These are phyloP conservation scores for Aspergillus fischeri DNA, from an alignment of 2,329 filamentous ascomycete species.

Conservation along the genomic window DNA sequence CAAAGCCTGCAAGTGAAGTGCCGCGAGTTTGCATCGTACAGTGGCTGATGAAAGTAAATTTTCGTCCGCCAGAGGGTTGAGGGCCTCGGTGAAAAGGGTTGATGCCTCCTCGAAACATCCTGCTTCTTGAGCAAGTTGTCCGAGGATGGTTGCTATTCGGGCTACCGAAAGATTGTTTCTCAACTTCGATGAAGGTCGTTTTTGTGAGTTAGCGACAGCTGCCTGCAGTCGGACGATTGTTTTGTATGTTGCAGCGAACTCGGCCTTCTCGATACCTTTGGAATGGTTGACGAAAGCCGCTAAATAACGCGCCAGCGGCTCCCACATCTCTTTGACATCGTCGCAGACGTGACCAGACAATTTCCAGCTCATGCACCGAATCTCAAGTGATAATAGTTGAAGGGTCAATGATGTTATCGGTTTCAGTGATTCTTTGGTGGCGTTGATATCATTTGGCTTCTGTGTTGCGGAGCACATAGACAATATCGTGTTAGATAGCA, in stretches of 20 bases:
- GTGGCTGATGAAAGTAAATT: conserved; percentile 35
- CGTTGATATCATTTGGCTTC: conserved; percentile 10
- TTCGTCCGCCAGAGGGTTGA: conserved; percentile 26
- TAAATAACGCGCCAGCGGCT: conserved; percentile 40
- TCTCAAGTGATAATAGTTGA: conserved; percentile 41
- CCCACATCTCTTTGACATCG: conserved; percentile 39
- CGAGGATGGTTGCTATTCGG: conserved; percentile 32
- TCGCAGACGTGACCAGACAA: conserved; percentile 40
- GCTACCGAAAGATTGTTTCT: conserved; percentile 27
- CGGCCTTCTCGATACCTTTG: conserved; percentile 30
- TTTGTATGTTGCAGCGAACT: conserved; percentile 35
- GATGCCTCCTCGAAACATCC: conserved; percentile 37
- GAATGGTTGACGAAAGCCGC: conserved; percentile 32
- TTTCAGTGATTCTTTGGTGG: conserved; percentile 22
- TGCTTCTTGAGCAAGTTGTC: conserved; percentile 39
- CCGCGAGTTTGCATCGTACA: conserved; percentile 37
- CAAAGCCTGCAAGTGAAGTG: conserved; percentile 32
- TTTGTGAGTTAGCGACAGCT: conserved; percentile 25
- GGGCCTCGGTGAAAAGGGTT: conserved; percentile 31
- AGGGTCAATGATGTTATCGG: conserved; percentile 31
- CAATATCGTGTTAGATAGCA: conserved; percentile 39
- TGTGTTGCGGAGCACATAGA: conserved; percentile 28
- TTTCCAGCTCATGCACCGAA: conserved; percentile 41
- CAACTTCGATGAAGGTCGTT: conserved; percentile 15
- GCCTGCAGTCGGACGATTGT: conserved; percentile 35